Base-by-base conservation (phyloP, 2,329 filamentous ascomycete species). In the Pseudogymnoascus sp. region DNA sequence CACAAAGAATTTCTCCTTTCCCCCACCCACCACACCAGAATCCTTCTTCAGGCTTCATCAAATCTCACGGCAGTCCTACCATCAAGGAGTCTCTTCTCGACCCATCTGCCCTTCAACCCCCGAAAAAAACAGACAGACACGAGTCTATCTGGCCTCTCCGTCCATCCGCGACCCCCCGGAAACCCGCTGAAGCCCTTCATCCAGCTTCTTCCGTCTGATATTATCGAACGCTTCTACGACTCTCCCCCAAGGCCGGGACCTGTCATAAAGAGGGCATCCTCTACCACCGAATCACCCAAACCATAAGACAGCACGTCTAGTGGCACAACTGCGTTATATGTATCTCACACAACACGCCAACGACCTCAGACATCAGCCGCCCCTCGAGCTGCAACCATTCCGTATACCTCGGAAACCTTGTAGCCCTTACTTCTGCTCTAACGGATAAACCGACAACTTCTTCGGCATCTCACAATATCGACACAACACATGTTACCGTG, bases 351-450 rank as follows among this genome's bases (percentile, higher is more conserved):
- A 71, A 87, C 77, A 83, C 75, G 85, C 85, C 86, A 86, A 90
- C 89, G 87, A 91, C 88, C 92, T 91, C 87, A 90, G 88, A 90
- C 88, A 93, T 88, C 87, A 88, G 82, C 88, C 88, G 85, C 91
- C 91, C 83, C 87, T 91, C 83, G 91, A 91, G 90, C 91, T 96
- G 90, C 91, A 93, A 86, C 84, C 88, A 85, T 96, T 96, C 90
- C 91, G 91, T 86, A 92, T 90, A 89, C 84, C 88, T 87, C 88
- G 90, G 85, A 96, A 90, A 87, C 90, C 88, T 84, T 91, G 90
- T 89, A 93, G 89, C 83, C 86, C 86, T 78, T 87, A 92, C 80
- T 88, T 91, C 79, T 88, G 87, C 81, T 92, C 90, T 74, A 93
- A 95, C 90, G 93, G 93, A 84, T 97, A 92, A 93, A 80, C 69